phyloP scores from a whole-genome alignment of 352 stramenopile species.

The Phytophthora meadii region DNA sequence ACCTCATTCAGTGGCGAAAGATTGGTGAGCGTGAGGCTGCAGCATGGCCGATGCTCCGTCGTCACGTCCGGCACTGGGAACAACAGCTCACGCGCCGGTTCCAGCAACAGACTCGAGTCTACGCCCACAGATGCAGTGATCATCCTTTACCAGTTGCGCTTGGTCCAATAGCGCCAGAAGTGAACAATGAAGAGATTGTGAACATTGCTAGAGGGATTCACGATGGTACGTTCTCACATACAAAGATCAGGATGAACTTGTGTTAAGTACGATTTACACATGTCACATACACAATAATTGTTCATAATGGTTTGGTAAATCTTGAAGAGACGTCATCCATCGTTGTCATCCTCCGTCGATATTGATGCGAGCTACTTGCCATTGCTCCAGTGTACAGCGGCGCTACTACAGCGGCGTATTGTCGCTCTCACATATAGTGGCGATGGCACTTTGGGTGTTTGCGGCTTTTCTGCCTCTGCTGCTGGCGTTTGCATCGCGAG shows the following conservation, averaged over 20 bases:
- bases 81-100: conserved; percentile 64
- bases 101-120: conserved; percentile 78
- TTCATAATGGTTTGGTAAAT: conserved; percentile 6
- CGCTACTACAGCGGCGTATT: conserved; percentile 64
- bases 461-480: conserved; percentile 61
- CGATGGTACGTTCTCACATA: conserved; percentile 4
- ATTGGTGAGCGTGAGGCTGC: conserved; percentile 66
- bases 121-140: conserved; percentile 76
- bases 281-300: conserved; percentile 2
- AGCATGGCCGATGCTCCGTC: conserved; percentile 24
- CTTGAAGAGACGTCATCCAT: conserved; percentile 18
- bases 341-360: neutral
- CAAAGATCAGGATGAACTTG: conserved; percentile 10
- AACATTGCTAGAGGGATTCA: conserved; percentile 1
- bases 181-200: conserved; percentile 19
- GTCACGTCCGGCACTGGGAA: conserved; percentile 39
- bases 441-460: conserved; percentile 46
- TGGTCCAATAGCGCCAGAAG: conserved; percentile 5
- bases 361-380: conserved; percentile 59
- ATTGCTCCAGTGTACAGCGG: conserved; percentile 53
- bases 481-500: conserved; percentile 61
- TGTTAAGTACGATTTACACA: conserved; percentile 10
- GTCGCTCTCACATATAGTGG: conserved; percentile 63
- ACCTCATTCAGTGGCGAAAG: conserved; percentile 65
- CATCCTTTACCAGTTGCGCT: conserved; percentile 33